Evolutionary conservation across 176 grass and related monocot species (phyloP), one percentile per base, ranked within the genome.

Genomic region (Avena eriantha): DNA sequence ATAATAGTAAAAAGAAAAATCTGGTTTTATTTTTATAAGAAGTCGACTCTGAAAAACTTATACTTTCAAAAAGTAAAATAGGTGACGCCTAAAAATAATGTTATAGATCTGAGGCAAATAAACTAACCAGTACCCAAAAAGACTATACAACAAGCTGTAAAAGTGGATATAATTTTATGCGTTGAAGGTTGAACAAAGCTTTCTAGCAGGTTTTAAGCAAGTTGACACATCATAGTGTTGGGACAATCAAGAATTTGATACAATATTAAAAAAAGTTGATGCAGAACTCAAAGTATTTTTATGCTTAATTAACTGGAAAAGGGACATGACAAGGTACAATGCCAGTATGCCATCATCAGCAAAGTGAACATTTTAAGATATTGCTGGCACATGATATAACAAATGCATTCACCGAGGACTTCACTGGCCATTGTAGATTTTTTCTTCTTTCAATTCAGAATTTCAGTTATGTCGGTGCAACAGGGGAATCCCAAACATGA

Each of bases 81-180:
- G 57, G 21, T 80, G 49, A 29, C 17, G 10, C 79, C 21, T 76
- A 29, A 80, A 69, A n/a, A 17, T 59, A 50, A 73, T 49, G 54
- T 48, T 58, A 74, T 46, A 76, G 15, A 79, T 41, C 60, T 18
- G 36, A 58, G 57, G 3, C 49, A 39, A 50, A 76, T 83, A 65
- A 55, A 78, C 22, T 78, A 73, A 73, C 46, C 31, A 23, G 64
- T 64, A 73, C 29, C 19, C 29, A 69, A 77, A 69, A 29, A 69
- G 85, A 88, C 69, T 64, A 63, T 81, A 53, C 69, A 90, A 50
- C 83, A 84, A 87, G 69, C 23, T 80, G 11, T 53, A 76, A 50
- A 88, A 33, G 14, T 9, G 10, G 31, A 81, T 31, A 80, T 59
- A 46, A 69, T 85, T 87, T 61, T 81, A 69, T 47, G 70, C 31